A percentile compares a stretch with the other conserved stretches of the same genome.
Conservation (phyloP, 192 early-diverging fungal species). For the Helicostylum pulchrum region DNA sequence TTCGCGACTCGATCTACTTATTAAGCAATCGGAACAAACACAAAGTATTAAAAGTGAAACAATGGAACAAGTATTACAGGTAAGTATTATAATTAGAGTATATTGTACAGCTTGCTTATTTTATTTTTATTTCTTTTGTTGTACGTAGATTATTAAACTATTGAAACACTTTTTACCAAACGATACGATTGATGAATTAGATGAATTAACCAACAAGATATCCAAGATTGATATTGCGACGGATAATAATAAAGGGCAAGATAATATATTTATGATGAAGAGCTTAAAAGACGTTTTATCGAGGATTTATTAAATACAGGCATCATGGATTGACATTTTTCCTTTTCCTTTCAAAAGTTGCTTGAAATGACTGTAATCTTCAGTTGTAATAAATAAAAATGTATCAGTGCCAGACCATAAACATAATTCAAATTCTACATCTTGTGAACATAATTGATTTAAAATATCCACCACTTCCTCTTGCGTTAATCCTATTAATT, state of each 20-base stretch:
- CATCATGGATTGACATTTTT: conserved; percentile 11
- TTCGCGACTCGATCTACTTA: conserved; percentile 30
- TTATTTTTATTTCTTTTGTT: background rate
- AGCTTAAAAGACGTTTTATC: conserved; percentile 6
- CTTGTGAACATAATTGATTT: conserved; percentile 11
- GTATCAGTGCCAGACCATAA: conserved; percentile 5
- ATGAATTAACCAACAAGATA: background rate
- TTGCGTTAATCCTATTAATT: background rate
- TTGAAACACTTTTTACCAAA: conserved; percentile 23
- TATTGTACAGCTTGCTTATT: background rate
- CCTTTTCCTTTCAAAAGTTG: conserved; percentile 9
- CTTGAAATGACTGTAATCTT: conserved; percentile 12
- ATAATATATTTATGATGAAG: conserved; percentile 4
- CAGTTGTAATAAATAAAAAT: conserved; percentile 18
- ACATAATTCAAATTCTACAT: conserved; percentile 10
- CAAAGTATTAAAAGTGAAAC: background rate
- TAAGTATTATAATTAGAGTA: background rate
- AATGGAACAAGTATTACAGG: conserved; percentile 15
- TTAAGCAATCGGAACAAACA: conserved; percentile 8
- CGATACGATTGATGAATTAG: background rate
- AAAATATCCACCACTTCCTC: background rate
- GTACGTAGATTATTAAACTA: conserved; percentile 27
- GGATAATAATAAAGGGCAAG: background rate
- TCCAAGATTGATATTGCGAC: background rate
- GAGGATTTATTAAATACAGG: background rate